Evolutionary conservation across 805 yeast species (phyloP).

Genomic region (Jamesozyma rosinii): DNA sequence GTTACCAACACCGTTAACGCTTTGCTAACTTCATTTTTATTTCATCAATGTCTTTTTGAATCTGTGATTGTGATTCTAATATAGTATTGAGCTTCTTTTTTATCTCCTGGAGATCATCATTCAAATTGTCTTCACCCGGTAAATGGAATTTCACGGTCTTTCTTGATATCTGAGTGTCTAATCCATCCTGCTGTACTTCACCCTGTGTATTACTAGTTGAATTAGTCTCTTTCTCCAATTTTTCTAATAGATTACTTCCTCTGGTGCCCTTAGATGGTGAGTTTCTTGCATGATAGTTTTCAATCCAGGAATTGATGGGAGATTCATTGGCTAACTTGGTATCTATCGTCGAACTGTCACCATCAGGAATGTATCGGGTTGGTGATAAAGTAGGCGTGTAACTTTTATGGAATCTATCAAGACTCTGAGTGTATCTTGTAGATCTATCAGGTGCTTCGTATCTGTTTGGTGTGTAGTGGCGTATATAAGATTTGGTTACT

Average conservation of each 20-base stretch:
- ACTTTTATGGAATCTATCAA: slow-evolving; percentile 1
- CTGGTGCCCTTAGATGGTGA: neutral
- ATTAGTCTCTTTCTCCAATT: slow-evolving; percentile 7
- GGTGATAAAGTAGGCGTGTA: slow-evolving; percentile 15
- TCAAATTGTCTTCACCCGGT: slow-evolving; percentile 9
- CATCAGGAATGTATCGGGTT: slow-evolving; percentile 5
- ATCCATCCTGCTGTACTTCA: neutral
- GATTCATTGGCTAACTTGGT: neutral
- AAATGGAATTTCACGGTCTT: slow-evolving; percentile 28
- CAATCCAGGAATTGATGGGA: neutral
- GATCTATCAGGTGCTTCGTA: neutral
- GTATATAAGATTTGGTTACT: neutral
- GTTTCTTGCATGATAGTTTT: neutral
- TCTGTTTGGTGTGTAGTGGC: slow-evolving; percentile 3
- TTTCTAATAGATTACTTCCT: slow-evolving; percentile 13
- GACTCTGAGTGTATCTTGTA: slow-evolving; percentile 1
- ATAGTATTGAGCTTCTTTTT: slow-evolving; percentile 8
- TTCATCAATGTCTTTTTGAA: slow-evolving; percentile 7
- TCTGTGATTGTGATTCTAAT: slow-evolving; percentile 11
- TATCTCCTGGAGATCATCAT: slow-evolving; percentile 8
- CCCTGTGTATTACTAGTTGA: neutral
- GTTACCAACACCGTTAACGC: too few species aligned
- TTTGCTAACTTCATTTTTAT: too few species aligned
- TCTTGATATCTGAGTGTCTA: slow-evolving; percentile 1
- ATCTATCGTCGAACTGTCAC: neutral